Evolutionary conservation across 176 grass and related monocot species (phyloP), one percentile per base, ranked within the genome.

Genomic region (Musa itinerans): DNA sequence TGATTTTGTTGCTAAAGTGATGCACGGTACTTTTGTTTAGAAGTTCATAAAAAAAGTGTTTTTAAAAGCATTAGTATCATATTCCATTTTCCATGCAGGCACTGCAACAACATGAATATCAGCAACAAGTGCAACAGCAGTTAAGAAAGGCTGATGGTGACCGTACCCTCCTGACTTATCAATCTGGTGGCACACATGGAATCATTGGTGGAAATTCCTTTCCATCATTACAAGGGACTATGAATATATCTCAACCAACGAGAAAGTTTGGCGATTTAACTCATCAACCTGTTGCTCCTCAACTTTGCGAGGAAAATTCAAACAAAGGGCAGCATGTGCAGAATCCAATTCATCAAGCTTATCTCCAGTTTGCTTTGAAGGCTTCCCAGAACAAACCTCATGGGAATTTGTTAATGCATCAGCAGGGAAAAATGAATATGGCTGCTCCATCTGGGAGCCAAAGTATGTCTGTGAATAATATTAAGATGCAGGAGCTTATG

Each of bases 401-500:
- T 9, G 86, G 79, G n/a, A 92, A 86, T 86, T 84, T 84, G 22
- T 77, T 86, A 34, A 79, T 85, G 74, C 93, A 85, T 21, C 85
- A 92, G 79, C 95, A 94, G 66, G 85, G 75, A 71, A 91, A 88
- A 63, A 70, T 79, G 73, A 87, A 80, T 64, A 84, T 87, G 84
- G 76, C 65, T 14, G 79, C 76, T 17, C 79, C 84, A 54, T 81
- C 90, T 53, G 10, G 77, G 17, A 85, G 87, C 73, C 87, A 93
- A 74, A 85, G 89, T 17, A 67, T 74, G 77, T 53, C 78, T 73
- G 63, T 78, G 72, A 93, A 87, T 78, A 81, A 83, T 8, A 80
- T 82, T 0, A 94, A 91, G 76, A 73, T 94, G 78, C 95, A 98
- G 80, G 95, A 98, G 62, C 75, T 98, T 24, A 83, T 89, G 88